A percentile compares a stretch with the other conserved stretches of the same genome.
Evolutionary conservation across 176 grass and related monocot species (phyloP).

Genomic region (Rhynchospora pubera): DNA sequence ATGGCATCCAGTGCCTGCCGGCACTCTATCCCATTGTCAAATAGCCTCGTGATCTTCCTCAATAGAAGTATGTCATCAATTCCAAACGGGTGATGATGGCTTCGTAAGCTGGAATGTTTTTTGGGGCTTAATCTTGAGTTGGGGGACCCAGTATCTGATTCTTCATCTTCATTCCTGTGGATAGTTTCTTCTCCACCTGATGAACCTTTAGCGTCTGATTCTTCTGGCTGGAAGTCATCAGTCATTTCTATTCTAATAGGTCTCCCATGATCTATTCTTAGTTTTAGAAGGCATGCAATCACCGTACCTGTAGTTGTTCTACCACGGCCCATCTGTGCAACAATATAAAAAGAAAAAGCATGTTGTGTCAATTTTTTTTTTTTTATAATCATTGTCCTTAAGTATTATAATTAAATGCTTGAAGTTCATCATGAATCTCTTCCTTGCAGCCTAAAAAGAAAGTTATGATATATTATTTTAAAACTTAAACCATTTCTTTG

Average conservation of each 20-base stretch:
- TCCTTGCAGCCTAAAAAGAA: not conserved
- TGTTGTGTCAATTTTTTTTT: not conserved
- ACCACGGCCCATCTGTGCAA: conserved; percentile 80
- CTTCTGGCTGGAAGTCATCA: conserved; percentile 40
- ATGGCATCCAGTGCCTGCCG: conserved; percentile 76
- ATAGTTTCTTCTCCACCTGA: conserved; percentile 67
- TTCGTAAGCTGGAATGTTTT: conserved; percentile 35
- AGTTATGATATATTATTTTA: not conserved
- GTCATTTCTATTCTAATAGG: conserved; percentile 57
- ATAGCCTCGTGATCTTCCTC: conserved; percentile 85
- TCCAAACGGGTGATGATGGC: conserved; percentile 45
- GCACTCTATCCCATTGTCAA: conserved; percentile 86
- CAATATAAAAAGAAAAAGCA: conserved; percentile 5
- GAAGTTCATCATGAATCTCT: not conserved
- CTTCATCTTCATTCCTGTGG: conserved; percentile 40
- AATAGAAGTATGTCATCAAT: conserved; percentile 94
- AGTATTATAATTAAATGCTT: not conserved
- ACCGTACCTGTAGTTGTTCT: conserved; percentile 97
- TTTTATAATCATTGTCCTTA: not conserved
- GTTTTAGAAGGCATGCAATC: conserved; percentile 85
- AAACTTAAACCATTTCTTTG: not conserved
- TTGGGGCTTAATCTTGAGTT: conserved; percentile 15
- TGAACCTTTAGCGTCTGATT: conserved; percentile 33
- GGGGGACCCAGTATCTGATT: conserved; percentile 26
- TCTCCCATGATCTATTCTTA: conserved; percentile 69